Evolutionary conservation across 805 yeast species (phyloP).

Genomic region (Wickerhamiella slavikovae): DNA sequence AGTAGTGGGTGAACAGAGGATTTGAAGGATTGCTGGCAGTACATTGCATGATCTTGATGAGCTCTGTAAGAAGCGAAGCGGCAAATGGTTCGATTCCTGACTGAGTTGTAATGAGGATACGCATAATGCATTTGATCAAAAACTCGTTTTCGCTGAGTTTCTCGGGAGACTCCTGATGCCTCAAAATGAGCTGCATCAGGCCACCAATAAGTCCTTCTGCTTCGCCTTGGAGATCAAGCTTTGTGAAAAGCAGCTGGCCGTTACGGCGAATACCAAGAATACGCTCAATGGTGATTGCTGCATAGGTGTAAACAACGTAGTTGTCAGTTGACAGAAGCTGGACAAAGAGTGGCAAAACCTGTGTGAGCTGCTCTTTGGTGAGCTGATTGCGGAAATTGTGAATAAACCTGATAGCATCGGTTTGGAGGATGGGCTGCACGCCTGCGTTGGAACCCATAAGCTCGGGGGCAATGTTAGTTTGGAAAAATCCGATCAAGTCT

Average conservation of each 20-base stretch:
- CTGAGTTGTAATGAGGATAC: conserved; percentile 59
- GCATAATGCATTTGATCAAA: conserved; percentile 71
- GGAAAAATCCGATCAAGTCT: conserved; percentile 74
- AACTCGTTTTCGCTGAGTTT: conserved; percentile 90
- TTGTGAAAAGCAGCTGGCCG: conserved; percentile 37
- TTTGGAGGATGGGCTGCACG: conserved; percentile 59
- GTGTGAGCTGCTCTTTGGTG: conserved; percentile 61
- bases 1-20: conserved; percentile 78
- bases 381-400: conserved; percentile 82
- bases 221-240: conserved; percentile 44
- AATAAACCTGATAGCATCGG: conserved; percentile 84
- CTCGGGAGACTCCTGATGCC: conserved; percentile 50
- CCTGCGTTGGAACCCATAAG: conserved; percentile 25
- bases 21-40: conserved; percentile 85
- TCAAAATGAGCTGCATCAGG: conserved; percentile 45
- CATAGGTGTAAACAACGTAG: conserved; percentile 77
- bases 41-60: conserved; percentile 44
- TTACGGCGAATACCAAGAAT: conserved; percentile 52
- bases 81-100: conserved; percentile 19
- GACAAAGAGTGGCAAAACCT: conserved; percentile 61
- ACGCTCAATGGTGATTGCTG: conserved; percentile 83
- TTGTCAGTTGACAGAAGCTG: conserved; percentile 42
- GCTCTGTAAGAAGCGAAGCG: conserved; percentile 33
- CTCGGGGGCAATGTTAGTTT: conserved; percentile 64
- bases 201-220: conserved; percentile 40